A percentile compares a stretch with the other conserved stretches of the same genome.
Conservation (phyloP, 192 early-diverging fungal species). For the Funneliformis geosporum region DNA sequence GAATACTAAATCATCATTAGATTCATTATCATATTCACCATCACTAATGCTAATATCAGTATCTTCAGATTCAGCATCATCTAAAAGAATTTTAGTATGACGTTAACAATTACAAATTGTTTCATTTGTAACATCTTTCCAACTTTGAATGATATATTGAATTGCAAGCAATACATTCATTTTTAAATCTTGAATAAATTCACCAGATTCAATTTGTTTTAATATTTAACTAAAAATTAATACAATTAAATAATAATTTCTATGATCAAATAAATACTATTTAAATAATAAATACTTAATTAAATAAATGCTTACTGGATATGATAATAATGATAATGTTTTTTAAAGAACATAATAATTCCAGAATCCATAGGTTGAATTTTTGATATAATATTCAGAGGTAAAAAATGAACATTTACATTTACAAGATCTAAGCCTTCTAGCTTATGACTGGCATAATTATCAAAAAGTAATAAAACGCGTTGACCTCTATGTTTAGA, state of each 20-base stretch:
- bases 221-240: background rate
- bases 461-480: no score
- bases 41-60: background rate
- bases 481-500: no score
- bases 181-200: background rate
- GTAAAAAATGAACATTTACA: slow-evolving; percentile 24
- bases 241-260: background rate
- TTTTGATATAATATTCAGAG: slow-evolving; percentile 19
- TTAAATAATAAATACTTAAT: background rate
- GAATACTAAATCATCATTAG: background rate
- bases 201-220: background rate
- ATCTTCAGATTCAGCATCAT: background rate
- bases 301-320: background rate
- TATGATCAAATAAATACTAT: background rate
- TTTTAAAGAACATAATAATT: slow-evolving; percentile 33
- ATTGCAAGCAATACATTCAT: background rate
- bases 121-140: slow-evolving; percentile 14
- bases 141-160: slow-evolving; percentile 2
- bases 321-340: slow-evolving; percentile 10
- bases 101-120: slow-evolving; percentile 7
- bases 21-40: background rate
- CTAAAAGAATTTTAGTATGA: slow-evolving; percentile 3
- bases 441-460: no score
- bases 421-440: no score
- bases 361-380: slow-evolving; percentile 29